Percentiles rank a stretch among this genome's conserved stretches.
Evolutionary conservation across 257 asterid genomes (phyloP).

Genomic region (Solanum medicagineum): DNA sequence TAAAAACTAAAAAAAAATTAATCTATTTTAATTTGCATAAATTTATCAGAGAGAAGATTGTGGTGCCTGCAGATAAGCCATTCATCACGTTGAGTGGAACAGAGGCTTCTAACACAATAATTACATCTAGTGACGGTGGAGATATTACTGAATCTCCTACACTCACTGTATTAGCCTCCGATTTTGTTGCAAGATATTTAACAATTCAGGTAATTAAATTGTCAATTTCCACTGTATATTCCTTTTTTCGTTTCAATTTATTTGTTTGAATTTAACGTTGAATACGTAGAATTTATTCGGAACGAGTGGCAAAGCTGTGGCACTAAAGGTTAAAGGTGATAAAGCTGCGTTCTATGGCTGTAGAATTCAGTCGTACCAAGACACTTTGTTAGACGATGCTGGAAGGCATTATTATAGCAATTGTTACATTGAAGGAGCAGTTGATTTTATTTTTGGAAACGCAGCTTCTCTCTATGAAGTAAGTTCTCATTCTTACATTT

Average conservation of each 20-base stretch:
- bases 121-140: slow-evolving; percentile 35
- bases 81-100: slow-evolving; percentile 39
- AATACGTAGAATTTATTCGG: slow-evolving; percentile 26
- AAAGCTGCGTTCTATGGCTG: slow-evolving; percentile 33
- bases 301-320: slow-evolving; percentile 22
- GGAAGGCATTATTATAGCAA: slow-evolving; percentile 36
- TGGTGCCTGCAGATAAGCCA: slow-evolving; percentile 36
- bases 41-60: slow-evolving; percentile 25
- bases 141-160: slow-evolving; percentile 28
- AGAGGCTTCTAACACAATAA: slow-evolving; percentile 10
- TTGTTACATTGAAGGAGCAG: slow-evolving; percentile 43
- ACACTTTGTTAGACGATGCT: slow-evolving; percentile 32
- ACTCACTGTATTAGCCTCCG: slow-evolving; percentile 24
- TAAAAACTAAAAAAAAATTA: background rate
- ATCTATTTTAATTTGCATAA: background rate
- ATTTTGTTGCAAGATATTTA: slow-evolving; percentile 31
- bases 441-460: slow-evolving; percentile 38
- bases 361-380: slow-evolving; percentile 31
- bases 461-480: slow-evolving; percentile 45
- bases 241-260: background rate
- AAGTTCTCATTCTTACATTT: background rate
- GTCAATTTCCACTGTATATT: background rate
- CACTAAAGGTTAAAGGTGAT: slow-evolving; percentile 37
- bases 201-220: slow-evolving; percentile 26
- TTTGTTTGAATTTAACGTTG: background rate